Percentiles rank a stretch among this genome's conserved stretches.
phyloP scores from a whole-genome alignment of 2,329 filamentous ascomycete species.

The Aspergillus udagawae region DNA sequence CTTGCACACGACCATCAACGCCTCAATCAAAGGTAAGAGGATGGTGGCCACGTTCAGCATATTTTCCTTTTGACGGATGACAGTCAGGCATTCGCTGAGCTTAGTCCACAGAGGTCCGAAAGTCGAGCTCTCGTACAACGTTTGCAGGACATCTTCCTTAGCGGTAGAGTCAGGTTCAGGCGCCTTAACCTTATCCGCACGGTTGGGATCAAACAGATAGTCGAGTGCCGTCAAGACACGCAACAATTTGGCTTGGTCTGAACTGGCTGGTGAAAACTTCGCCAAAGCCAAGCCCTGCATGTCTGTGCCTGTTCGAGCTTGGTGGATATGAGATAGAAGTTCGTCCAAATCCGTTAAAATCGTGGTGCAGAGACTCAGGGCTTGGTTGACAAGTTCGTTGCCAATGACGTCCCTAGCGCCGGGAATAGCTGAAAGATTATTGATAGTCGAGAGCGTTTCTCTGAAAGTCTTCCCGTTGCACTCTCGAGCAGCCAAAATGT shows the following conservation, averaged over 20 bases:
- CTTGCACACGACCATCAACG: constrained; percentile 98
- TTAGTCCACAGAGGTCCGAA: constrained; percentile 91
- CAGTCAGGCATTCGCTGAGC: constrained; percentile 79
- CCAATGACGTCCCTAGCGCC: constrained; percentile 87
- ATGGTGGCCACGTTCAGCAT: constrained; percentile 98
- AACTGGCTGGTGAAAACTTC: constrained; percentile 93
- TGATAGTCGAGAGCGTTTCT: constrained; percentile 97
- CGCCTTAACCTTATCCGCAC: constrained; percentile 49
- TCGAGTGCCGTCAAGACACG: constrained; percentile 90
- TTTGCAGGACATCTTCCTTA: constrained; percentile 80
- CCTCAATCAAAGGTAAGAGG: constrained; percentile 87
- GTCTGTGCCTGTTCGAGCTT: constrained; percentile 83
- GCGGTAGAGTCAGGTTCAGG: constrained; percentile 56
- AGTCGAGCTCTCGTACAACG: constrained; percentile 83
- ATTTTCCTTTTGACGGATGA: constrained; percentile 86
- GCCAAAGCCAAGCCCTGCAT: constrained; percentile 90
- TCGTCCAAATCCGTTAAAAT: constrained; percentile 82
- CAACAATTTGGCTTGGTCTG: constrained; percentile 93
- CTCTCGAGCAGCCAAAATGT: constrained; percentile 91
- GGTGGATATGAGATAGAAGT: constrained; percentile 78
- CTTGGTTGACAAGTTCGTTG: constrained; percentile 85
- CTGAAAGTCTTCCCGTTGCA: constrained; percentile 98
- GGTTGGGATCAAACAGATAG: constrained; percentile 85
- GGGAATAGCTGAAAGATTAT: constrained; percentile 90
- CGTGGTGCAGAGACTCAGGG: constrained; percentile 75